Evolutionary conservation across 2,329 filamentous ascomycete species (phyloP).

Genomic region (Didymella keratinophila): DNA sequence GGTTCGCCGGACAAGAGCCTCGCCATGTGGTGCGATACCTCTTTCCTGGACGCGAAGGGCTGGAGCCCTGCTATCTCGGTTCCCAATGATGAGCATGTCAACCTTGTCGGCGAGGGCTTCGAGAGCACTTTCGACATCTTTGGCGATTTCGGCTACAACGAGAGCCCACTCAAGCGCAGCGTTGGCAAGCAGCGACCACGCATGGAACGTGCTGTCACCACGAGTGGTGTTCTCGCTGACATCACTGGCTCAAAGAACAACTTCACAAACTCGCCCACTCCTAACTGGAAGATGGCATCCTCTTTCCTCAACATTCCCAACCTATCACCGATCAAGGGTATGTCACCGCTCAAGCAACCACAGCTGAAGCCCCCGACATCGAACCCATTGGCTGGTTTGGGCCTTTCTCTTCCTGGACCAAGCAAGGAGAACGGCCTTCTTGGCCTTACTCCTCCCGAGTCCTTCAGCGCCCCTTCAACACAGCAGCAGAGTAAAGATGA

Average conservation of each 20-base stretch:
- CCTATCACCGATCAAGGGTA: slow-evolving; percentile 42
- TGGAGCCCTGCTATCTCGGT: slow-evolving; percentile 74
- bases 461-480: slow-evolving; percentile 38
- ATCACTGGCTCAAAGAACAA: slow-evolving; percentile 64
- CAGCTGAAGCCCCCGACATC: slow-evolving; percentile 40
- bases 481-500: slow-evolving; percentile 51
- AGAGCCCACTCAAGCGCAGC: slow-evolving; percentile 71
- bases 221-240: slow-evolving; percentile 68
- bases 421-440: slow-evolving; percentile 35
- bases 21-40: slow-evolving; percentile 62
- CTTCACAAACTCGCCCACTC: slow-evolving; percentile 47
- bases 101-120: slow-evolving; percentile 59
- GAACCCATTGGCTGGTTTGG: slow-evolving; percentile 29
- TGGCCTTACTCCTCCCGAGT: slow-evolving; percentile 38
- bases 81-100: slow-evolving; percentile 64
- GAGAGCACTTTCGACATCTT: slow-evolving; percentile 70
- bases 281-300: slow-evolving; percentile 47
- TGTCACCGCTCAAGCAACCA: slow-evolving; percentile 45
- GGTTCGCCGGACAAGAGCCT: slow-evolving; percentile 74
- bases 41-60: slow-evolving; percentile 47
- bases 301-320: slow-evolving; percentile 49
- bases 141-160: slow-evolving; percentile 55
- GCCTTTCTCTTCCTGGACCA: slow-evolving; percentile 28
- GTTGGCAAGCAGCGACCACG: slow-evolving; percentile 64
- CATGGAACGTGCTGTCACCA: slow-evolving; percentile 68